phyloP scores from a whole-genome alignment of 805 yeast genomes.

The Kodamaea neixiangensis region DNA sequence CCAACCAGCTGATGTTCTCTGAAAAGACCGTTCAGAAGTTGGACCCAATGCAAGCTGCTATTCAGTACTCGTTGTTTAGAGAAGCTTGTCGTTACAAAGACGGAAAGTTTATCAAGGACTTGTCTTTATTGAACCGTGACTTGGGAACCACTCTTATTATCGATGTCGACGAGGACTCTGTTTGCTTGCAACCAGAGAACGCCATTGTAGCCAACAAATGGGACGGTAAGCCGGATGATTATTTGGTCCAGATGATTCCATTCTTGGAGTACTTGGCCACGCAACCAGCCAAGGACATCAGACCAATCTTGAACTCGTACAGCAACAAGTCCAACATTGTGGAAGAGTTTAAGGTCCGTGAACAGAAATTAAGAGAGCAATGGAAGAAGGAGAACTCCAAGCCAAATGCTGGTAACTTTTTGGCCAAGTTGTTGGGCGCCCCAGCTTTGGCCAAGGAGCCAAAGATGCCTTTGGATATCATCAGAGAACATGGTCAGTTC shows the following conservation, averaged over 20 bases:
- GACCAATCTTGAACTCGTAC: constrained; percentile 81
- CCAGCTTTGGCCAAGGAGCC: constrained; percentile 52
- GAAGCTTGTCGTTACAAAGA: constrained; percentile 91
- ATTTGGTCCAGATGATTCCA: constrained; percentile 79
- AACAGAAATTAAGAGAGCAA: constrained; percentile 67
- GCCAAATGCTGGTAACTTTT: constrained; percentile 51
- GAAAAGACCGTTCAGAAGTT: constrained; percentile 83
- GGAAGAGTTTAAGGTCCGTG: constrained; percentile 80
- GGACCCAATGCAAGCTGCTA: constrained; percentile 90
- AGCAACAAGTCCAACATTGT: constrained; percentile 66
- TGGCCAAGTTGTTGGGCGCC: constrained; percentile 66
- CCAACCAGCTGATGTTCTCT: constrained; percentile 81
- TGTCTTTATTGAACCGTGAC: constrained; percentile 89
- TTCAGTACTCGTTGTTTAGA: constrained; percentile 82
- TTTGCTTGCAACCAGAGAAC: constrained; percentile 87
- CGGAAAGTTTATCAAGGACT: constrained; percentile 87
- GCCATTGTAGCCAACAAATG: constrained; percentile 84
- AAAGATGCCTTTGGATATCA: constrained; percentile 81
- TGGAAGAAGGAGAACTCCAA: constrained; percentile 56
- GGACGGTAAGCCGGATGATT: constrained; percentile 85
- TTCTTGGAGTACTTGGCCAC: constrained; percentile 93
- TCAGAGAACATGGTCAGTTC: constrained; percentile 90
- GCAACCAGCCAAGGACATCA: constrained; percentile 81
- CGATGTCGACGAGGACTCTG: constrained; percentile 74
- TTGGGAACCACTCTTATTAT: constrained; percentile 74